Conservation (phyloP, 2,329 filamentous ascomycete species). For the Mycogone perniciosa region DNA sequence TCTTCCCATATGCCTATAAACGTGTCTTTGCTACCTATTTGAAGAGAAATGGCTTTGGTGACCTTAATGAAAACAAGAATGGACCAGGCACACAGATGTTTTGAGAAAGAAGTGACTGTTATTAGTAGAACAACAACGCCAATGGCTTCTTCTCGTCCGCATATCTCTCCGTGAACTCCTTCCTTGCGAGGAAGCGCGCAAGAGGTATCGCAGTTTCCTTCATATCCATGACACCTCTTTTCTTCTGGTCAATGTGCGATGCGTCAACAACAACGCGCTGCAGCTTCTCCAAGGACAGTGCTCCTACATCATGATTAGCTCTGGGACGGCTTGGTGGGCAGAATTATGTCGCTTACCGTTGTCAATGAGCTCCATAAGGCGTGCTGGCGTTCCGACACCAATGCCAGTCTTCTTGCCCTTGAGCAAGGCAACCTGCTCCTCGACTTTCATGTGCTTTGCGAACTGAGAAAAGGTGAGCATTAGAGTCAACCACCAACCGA, state of each 20-base stretch:
- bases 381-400: slow-evolving; percentile 81
- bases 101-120: slow-evolving; percentile 11
- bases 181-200: slow-evolving; percentile 63
- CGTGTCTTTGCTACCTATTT: neutral
- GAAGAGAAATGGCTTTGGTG: neutral
- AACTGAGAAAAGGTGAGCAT: slow-evolving; percentile 44
- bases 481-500: neutral
- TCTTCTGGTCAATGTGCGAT: slow-evolving; percentile 91
- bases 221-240: slow-evolving; percentile 90
- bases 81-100: neutral
- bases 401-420: slow-evolving; percentile 68
- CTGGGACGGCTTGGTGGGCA: neutral
- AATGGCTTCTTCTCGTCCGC: slow-evolving; percentile 50
- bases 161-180: slow-evolving; percentile 67
- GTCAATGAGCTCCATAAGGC: slow-evolving; percentile 75
- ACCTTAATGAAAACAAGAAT: too few species aligned
- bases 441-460: slow-evolving; percentile 95
- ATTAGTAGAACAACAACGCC: slow-evolving; percentile 59
- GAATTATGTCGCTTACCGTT: slow-evolving; percentile 49
- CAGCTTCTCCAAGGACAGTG: slow-evolving; percentile 63
- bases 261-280: slow-evolving; percentile 82
- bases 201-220: slow-evolving; percentile 82
- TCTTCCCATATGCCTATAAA: neutral
- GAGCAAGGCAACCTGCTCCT: slow-evolving; percentile 75
- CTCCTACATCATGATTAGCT: slow-evolving; percentile 37